Evolutionary conservation across 192 early-diverging fungal genomes (phyloP), one percentile per base, ranked within the genome.

Genomic region (Pilaira anomala): DNA sequence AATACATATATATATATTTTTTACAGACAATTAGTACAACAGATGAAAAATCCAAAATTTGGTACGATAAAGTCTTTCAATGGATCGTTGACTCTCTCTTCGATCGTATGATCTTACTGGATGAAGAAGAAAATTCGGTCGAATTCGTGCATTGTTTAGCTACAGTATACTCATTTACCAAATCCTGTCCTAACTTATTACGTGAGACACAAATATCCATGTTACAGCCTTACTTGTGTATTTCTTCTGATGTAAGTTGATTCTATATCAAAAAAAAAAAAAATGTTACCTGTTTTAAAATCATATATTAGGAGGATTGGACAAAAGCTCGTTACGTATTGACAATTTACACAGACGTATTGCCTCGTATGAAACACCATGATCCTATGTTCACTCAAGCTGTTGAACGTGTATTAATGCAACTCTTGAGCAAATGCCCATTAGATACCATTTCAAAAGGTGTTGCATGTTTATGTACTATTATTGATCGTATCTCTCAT

Each of bases 81-180:
- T 83, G 79, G 57, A 76, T 92, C 33, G 86, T 92, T 9, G 90
- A 94, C 58, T 85, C 87, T 40, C 74, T 93, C 0, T 79, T 91
- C 69, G 91, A 93, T 28, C 78, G 80, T 48, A 71, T 92, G 33
- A 72, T 92, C 40, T 70, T 67, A 13, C 73, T 86, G 1, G 88
- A 94, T 26, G 89, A 92, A 56, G 58, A 67, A 28, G 73, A 42
- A 1, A 54, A 69, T 14, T 60, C 62, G 16, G 58, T 50, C 25
- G 60, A 59, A 24, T 48, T 69, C 11, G 52, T 62, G 13, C 45
- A 53, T 16, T 72, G 73, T 50, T 51, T 76, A 24, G 52, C 57
- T 1, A 57, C 67, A 0, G 51, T 75, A 13, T 62, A 75, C 39
- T 60, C 61, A 2, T 75, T 78, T 48, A 52, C 63, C 45, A 66